Evolutionary conservation across 2,329 filamentous ascomycete genomes (phyloP), one percentile per base, ranked within the genome.

Genomic region (Huntiella savannae): DNA sequence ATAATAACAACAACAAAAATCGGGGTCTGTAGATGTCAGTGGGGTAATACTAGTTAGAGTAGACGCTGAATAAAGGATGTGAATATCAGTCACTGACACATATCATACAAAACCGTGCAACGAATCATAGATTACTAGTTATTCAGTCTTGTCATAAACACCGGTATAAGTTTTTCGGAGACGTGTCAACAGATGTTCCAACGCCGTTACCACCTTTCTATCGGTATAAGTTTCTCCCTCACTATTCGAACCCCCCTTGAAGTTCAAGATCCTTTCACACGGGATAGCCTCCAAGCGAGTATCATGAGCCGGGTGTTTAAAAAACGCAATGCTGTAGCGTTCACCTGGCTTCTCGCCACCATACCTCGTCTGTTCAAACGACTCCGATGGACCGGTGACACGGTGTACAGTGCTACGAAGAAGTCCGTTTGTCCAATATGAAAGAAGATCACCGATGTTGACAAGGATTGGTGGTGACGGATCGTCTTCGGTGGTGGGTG

Each of bases 381-480:
- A 13, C 11, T 28, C 15, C 4, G 38, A 49, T 0, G 68, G 63
- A 53, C 94, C 91, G 0, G 88, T 76, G 28, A 96, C 91, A 8
- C 88, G 69, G 58, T 96, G 91, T 4, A 95, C 75, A 0, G 88
- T 95, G 54, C 79, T 86, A 54, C 85, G 81, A 52, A 96, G 69
- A 40, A 95, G 62, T 0, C 87, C 86, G 52, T 82, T 80, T 1
- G 91, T 96, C 88, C 88, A 96, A 60, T 92, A 91, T 33, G 76
- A 80, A 50, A 79, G 63, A 57, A 81, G 56, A 58, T 79, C 65
- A 61, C 80, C 63, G 62, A 86, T 73, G 67, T 91, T 64, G 77
- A 96, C 60, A 68, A 95, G 60, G 68, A 86, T 84, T 1, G 80
- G 87, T n/a, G 75, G 79, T 36, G 66, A 71, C 6, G 65, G 64